Percentiles rank a stretch among this genome's conserved stretches.
Evolutionary conservation across 2,329 filamentous ascomycete species (phyloP).

Genomic region (Exophiala alcalophila): DNA sequence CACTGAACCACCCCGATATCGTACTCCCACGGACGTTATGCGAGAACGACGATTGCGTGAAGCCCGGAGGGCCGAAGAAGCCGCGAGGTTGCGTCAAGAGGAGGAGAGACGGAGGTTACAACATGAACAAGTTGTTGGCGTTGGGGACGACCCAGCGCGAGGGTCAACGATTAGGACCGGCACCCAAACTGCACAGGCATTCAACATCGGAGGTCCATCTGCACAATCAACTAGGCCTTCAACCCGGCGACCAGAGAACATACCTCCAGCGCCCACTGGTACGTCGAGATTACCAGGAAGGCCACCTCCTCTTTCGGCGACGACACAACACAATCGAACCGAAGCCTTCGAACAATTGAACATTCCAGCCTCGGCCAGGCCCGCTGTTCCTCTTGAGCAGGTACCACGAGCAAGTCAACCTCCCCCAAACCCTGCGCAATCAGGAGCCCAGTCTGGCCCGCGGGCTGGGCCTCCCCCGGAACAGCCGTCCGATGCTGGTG

Average conservation of each 20-base stretch:
- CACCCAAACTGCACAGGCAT: constrained; percentile 18
- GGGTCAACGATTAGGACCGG: constrained; percentile 25
- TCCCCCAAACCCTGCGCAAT: constrained; percentile 32
- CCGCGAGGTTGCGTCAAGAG: constrained; percentile 55
- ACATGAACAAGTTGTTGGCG: constrained; percentile 60
- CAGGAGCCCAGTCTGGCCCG: constrained; percentile 20
- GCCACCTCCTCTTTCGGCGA: constrained; percentile 25
- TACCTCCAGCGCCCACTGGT: constrained; percentile 28
- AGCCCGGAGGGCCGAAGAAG: constrained; percentile 65
- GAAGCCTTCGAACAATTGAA: constrained; percentile 30
- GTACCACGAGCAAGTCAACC: constrained; percentile 20
- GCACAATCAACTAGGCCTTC: constrained; percentile 11
- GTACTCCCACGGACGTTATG: constrained; percentile 89
- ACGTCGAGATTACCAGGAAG: constrained; percentile 19
- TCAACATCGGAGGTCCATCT: constrained; percentile 19
- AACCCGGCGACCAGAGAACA: constrained; percentile 23
- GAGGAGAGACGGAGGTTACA: constrained; percentile 42
- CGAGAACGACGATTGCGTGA: constrained; percentile 77
- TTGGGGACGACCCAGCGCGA: constrained; percentile 50
- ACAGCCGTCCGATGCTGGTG: constrained; percentile 30
- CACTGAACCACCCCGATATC: constrained; percentile 60
- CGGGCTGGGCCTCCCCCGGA: constrained; percentile 35
- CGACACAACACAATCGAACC: constrained; percentile 27
- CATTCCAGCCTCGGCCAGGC: constrained; percentile 25
- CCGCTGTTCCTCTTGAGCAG: constrained; percentile 10